Base-by-base conservation (phyloP, 2,329 filamentous ascomycete species). In the Fusarium drepaniforme region DNA sequence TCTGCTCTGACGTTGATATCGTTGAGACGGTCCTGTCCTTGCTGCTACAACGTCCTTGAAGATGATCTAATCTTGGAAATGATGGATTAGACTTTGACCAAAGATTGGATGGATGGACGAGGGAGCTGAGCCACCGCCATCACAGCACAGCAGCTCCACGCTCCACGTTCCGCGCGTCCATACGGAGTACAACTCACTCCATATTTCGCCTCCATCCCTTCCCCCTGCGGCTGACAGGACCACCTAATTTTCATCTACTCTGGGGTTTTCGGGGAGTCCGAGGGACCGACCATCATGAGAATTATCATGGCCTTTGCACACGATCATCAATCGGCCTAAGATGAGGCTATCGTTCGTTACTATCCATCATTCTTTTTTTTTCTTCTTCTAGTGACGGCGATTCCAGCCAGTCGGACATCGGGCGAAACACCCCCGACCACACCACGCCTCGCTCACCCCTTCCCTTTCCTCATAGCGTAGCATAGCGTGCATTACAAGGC, bases 381-480 rank as follows among this genome's bases (percentile, higher is more conserved):
- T 42, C 12, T 25, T 11, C 58, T 18, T 33, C 64, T 60, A 60
- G 49, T 38, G 60, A 37, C 37, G 57, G 59, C 25, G 62, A 51
- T 59, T 63, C 57, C 66, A 66, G 60, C 69, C 70, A 73, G 59
- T 37, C 46, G 61, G 60, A 56, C n/a, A 53, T 75, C 68, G 62
- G 73, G 57, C 69, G 57, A 73, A 59, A 62, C 58, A 23, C n/a
- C 51, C 49, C 63, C 63, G 57, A 56, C 64, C 63, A 69, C 70
- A 69, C 61, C 66, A 72, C 70, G 72, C 61, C 63, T 69, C 72
- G 72, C 37, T 44, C 37, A 13, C 37, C 15, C 33, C 72, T 59
- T 63, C 72, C 71, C 25, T 56, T 56, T 56, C 51, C 18, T 56
- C 51, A n/a, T 33, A 56, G 51, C 51, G 51, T 56, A 33, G 28